These are phyloP conservation scores for Naganishia friedmannii DNA, from an alignment of 768 basidiomycete species.

Conservation along the genomic window DNA sequence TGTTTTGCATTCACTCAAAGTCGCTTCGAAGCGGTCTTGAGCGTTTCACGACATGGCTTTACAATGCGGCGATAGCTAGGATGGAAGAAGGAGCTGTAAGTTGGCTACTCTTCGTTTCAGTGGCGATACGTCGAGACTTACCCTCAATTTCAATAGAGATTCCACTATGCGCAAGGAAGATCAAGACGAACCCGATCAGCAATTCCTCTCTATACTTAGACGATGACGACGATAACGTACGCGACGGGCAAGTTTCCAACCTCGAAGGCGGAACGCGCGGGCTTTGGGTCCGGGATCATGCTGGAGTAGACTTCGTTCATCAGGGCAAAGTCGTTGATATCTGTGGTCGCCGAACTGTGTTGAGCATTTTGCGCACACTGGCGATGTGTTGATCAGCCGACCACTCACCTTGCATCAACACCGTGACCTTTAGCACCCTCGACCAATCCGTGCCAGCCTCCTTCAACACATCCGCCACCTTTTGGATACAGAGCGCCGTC, in stretches of 20 bases:
- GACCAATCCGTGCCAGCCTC: constrained; percentile 36
- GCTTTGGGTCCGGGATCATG: constrained; percentile 32
- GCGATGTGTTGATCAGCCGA: neutral
- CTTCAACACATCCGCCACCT: constrained; percentile 32
- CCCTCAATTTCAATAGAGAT: constrained; percentile 29
- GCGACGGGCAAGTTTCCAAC: constrained; percentile 35
- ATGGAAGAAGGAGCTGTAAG: too few species aligned
- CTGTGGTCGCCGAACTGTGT: neutral
- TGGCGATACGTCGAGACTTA: neutral
- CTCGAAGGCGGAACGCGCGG: constrained; percentile 34
- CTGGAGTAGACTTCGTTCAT: constrained; percentile 38
- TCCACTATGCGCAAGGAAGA: neutral
- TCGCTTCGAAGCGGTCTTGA: too few species aligned
- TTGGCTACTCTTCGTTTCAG: too few species aligned
- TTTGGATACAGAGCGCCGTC: constrained; percentile 31
- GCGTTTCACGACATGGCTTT: too few species aligned
- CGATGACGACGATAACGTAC: constrained; percentile 7
- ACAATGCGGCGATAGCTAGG: too few species aligned
- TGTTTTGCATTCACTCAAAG: too few species aligned
- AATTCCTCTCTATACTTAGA: neutral
- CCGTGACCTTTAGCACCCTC: constrained; percentile 34
- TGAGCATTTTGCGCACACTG: too few species aligned
- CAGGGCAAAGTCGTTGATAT: constrained; percentile 36
- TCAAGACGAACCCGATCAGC: neutral
- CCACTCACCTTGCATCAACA: constrained; percentile 34